Evolutionary conservation across 108 stramenopile species (phyloP).

Genomic region (Skeletonema costatum): DNA sequence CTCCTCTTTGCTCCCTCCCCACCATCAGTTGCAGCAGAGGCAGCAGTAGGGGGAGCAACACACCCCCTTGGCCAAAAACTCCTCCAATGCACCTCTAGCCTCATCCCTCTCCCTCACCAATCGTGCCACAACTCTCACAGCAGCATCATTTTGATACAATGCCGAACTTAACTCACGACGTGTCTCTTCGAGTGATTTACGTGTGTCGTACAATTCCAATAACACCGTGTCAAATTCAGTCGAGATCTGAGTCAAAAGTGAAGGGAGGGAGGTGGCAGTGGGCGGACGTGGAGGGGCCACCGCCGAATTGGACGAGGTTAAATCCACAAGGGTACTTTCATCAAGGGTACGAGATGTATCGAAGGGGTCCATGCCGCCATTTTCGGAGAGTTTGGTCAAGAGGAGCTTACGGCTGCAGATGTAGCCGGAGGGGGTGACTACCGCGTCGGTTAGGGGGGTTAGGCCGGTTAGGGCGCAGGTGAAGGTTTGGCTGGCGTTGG

Average conservation of each 20-base stretch:
- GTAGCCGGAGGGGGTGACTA: conserved; percentile 84
- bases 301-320: conserved; percentile 13
- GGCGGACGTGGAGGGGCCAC: conserved; percentile 61
- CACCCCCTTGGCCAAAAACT: conserved; percentile 39
- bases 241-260: conserved; percentile 64
- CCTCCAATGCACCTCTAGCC: conserved; percentile 59
- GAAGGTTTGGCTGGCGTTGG: conserved; percentile 35
- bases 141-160: conserved; percentile 97
- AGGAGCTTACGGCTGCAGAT: conserved; percentile 70
- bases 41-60: conserved; percentile 1
- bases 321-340: conserved; percentile 60
- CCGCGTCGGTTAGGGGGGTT: conserved; percentile 49
- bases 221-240: conserved; percentile 89
- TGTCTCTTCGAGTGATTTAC: conserved; percentile 84
- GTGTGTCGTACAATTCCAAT: conserved; percentile 87
- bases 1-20: neutral
- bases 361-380: conserved; percentile 83
- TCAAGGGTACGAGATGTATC: conserved; percentile 51
- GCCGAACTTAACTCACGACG: conserved; percentile 85
- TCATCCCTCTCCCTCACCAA: conserved; percentile 89
- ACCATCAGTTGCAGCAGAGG: neutral
- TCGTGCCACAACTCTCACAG: conserved; percentile 93
- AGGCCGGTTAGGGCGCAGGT: conserved; percentile 77
- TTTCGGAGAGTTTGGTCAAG: conserved; percentile 73
- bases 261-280: conserved; percentile 65